Evolutionary conservation across 1,284 basidiomycete species (phyloP), one percentile per base, ranked within the genome.

Genomic region (Cutaneotrichosporon cavernicola): DNA sequence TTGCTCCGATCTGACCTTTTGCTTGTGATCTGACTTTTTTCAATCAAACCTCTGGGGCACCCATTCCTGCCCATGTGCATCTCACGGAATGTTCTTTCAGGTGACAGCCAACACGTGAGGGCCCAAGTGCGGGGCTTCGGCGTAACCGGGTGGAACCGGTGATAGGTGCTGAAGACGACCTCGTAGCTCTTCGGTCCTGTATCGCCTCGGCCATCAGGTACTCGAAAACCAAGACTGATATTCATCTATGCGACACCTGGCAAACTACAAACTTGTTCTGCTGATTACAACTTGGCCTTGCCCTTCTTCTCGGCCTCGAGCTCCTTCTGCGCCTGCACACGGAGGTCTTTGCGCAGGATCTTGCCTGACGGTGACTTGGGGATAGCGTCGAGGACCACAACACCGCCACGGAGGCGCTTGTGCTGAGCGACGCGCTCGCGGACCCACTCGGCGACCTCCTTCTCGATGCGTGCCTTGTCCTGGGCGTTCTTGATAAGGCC

Each of bases 401-500:
- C 80, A 0, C 83, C 83, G n/a, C 83, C 83, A 11, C 80, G 70
- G 7, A 84, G 71, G 18, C 73, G 70, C 71, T 84, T 84, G 70
- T 83, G 82, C 40, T 76, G 71, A 3, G 81, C 77, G 40, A 81
- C 89, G 52, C 85, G 84, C 16, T 70, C 71, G 56, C 85, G 79
- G 14, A 89, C 84, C 90, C 89, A 92, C 34, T 80, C 79, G 57
- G 83, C 82, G 1, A 91, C 82, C 18, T 80, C 76, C 21, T 78
- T 63, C 10, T 81, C 81, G 62, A 89, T 86, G 0, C 11, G 52
- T 16, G 55, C 86, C 1, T 91, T 49, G 46, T 36, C 46, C 22
- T 62, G 47, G 4, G 50, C 57, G 9, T 88, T 10, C 40, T 36
- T 9, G 85, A 16, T 14, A 16, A 51, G 50, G 13, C 21, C 16